A percentile compares a stretch with the other conserved stretches of the same genome.
Conservation (phyloP, 2,329 filamentous ascomycete species). For the Calonectria leucothoes region DNA sequence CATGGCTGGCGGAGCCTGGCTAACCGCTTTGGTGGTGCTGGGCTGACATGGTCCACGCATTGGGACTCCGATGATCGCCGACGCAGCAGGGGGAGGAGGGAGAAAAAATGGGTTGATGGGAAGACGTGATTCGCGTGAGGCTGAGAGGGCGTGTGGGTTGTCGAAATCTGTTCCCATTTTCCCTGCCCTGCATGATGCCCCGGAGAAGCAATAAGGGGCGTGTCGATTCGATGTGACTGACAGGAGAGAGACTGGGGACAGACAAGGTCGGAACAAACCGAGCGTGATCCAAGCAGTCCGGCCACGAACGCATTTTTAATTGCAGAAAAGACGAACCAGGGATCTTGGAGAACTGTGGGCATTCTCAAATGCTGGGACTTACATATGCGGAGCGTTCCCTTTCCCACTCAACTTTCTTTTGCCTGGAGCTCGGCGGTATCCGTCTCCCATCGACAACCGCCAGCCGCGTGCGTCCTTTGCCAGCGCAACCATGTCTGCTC, state of each 20-base stretch:
- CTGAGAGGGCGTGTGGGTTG: constrained; percentile 1
- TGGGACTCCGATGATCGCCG: constrained; percentile 5
- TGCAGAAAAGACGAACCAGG: not conserved
- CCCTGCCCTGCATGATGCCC: not conserved
- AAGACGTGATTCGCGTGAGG: constrained; percentile 11
- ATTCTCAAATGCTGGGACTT: not conserved
- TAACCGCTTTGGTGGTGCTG: not conserved
- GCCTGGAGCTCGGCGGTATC: constrained; percentile 3
- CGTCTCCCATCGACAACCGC: constrained; percentile 6
- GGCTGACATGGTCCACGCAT: not conserved
- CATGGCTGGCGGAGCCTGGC: constrained; percentile 4
- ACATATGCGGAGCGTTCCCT: constrained; percentile 10
- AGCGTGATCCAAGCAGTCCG: not conserved
- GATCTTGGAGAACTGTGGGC: constrained; percentile 5
- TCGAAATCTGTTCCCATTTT: not conserved
- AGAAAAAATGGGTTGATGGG: constrained; percentile 9
- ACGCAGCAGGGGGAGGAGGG: not conserved
- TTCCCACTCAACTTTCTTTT: constrained; percentile 1
- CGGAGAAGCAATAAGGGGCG: not conserved
- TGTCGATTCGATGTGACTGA: not conserved
- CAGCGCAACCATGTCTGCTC: constrained; percentile 35
- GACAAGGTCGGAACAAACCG: not conserved
- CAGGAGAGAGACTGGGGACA: no score
- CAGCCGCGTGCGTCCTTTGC: not conserved
- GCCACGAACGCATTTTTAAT: not conserved